Conservation (phyloP, 2,329 filamentous ascomycete genomes). For the Alternaria rosae region DNA sequence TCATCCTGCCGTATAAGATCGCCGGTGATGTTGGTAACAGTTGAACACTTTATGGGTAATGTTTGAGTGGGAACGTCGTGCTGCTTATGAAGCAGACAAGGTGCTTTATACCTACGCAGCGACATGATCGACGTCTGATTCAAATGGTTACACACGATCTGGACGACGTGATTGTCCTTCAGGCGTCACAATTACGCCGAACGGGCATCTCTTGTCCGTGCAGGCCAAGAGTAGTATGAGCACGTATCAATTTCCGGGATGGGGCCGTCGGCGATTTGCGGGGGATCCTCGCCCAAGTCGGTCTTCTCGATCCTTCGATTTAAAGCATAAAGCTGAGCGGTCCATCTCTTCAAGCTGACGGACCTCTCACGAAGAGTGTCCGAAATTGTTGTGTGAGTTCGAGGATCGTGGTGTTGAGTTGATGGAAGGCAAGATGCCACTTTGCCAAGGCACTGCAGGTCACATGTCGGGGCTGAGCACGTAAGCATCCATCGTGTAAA, state of each 20-base stretch:
- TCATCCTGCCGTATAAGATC: background rate
- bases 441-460: background rate
- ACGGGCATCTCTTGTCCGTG: background rate
- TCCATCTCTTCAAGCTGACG: background rate
- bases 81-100: background rate
- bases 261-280: constrained; percentile 14
- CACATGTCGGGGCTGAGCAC: background rate
- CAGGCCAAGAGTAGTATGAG: background rate
- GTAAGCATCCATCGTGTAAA: background rate
- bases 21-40: background rate
- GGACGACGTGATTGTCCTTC: background rate
- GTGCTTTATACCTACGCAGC: background rate
- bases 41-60: background rate
- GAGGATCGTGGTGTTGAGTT: background rate
- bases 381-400: background rate
- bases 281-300: background rate
- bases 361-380: background rate
- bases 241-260: constrained; percentile 9
- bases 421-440: background rate
- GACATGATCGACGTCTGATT: background rate
- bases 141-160: background rate
- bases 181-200: background rate
- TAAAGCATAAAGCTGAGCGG: background rate
- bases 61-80: background rate
- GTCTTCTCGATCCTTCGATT: background rate